These are phyloP conservation scores for Cenchrus americanus DNA, from an alignment of 176 grass and related monocot genomes.

Conservation along the genomic window DNA sequence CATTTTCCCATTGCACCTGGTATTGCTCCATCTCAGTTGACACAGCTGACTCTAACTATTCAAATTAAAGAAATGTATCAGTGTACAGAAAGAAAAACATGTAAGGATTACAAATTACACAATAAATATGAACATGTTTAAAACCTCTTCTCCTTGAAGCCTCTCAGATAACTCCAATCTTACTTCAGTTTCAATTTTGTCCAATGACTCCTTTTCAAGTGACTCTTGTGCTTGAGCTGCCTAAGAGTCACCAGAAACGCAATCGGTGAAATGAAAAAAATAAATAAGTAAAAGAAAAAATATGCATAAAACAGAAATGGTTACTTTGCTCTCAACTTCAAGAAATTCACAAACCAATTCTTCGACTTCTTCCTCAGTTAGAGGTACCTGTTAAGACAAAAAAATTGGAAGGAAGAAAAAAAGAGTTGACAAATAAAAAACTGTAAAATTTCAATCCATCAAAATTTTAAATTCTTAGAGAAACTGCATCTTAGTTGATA, in stretches of 20 bases:
- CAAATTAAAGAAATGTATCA: constrained; percentile 32
- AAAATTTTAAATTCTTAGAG: constrained; percentile 32
- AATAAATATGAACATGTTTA: constrained; percentile 40
- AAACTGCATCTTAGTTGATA: not conserved
- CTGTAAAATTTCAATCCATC: not conserved
- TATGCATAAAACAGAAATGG: constrained; percentile 32
- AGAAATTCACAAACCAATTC: constrained; percentile 80
- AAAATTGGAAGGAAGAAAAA: constrained; percentile 37
- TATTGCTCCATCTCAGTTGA: constrained; percentile 84
- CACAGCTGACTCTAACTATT: constrained; percentile 86
- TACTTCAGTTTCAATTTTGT: constrained; percentile 90
- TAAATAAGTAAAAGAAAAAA: constrained; percentile 27
- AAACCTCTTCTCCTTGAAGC: constrained; percentile 78
- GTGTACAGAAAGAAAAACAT: constrained; percentile 23
- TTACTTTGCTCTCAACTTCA: constrained; percentile 92
- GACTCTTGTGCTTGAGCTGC: constrained; percentile 97
- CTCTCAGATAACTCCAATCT: constrained; percentile 80
- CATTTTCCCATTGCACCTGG: constrained; percentile 70
- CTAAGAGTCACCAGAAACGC: constrained; percentile 52
- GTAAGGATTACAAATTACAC: not conserved
- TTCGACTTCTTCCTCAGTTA: constrained; percentile 85
- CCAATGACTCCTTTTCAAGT: constrained; percentile 92
- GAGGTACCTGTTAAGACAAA: constrained; percentile 58
- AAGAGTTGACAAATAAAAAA: not conserved
- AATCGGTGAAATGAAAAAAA: constrained; percentile 24